Evolutionary conservation across 2,329 filamentous ascomycete species (phyloP).

Genomic region (Xylaria digitata): DNA sequence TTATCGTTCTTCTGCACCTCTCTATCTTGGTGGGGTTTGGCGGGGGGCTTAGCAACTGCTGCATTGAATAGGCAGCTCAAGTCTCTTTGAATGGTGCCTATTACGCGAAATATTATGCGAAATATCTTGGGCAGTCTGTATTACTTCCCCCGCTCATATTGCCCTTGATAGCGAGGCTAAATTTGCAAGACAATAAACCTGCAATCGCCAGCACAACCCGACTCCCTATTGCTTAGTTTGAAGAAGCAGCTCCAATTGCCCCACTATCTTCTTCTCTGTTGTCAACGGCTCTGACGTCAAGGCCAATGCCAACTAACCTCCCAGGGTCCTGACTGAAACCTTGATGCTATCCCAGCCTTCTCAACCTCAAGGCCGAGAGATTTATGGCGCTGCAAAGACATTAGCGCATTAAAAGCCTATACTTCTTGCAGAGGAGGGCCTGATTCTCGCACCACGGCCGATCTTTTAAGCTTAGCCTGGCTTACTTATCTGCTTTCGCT

Average conservation of each 20-base stretch:
- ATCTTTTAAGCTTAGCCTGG: slow-evolving; percentile 7
- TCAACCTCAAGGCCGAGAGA: slow-evolving; percentile 8
- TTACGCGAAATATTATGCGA: neutral
- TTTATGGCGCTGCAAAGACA: neutral
- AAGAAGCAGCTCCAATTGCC: slow-evolving; percentile 8
- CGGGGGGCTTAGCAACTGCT: slow-evolving; percentile 4
- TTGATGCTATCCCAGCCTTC: neutral
- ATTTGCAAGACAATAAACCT: slow-evolving; percentile 4
- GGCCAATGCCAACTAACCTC: neutral
- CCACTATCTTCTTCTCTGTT: slow-evolving; percentile 7
- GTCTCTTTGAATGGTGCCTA: neutral
- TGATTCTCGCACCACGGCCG: neutral
- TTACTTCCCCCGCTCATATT: neutral
- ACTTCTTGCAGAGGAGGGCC: neutral
- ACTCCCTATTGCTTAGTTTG: neutral
- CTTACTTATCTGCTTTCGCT: neutral
- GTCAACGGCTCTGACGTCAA: slow-evolving; percentile 29
- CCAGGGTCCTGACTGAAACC: slow-evolving; percentile 7
- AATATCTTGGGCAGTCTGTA: neutral
- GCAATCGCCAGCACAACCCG: neutral
- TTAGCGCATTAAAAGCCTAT: neutral
- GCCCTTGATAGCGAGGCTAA: too few relatives aligned
- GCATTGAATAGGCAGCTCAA: too few relatives aligned
- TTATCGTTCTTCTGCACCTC: too few relatives aligned
- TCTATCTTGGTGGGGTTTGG: slow-evolving; percentile 11